Base-by-base conservation (phyloP, 164 flowering plant genomes). In the Aristolochia contorta region DNA sequence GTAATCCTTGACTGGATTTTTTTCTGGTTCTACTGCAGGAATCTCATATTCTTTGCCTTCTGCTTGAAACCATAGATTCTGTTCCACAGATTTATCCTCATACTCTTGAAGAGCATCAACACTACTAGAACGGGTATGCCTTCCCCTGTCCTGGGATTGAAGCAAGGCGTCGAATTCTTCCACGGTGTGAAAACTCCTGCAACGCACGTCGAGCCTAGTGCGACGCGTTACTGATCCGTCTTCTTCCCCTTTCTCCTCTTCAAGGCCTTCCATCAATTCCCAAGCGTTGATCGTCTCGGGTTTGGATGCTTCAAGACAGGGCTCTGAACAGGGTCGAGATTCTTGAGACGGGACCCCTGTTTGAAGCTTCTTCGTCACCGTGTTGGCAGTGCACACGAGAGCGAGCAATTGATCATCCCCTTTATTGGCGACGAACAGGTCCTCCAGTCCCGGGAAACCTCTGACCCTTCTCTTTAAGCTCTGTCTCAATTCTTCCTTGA, bases 91-190 rank as follows among this genome's bases (percentile, higher is more conserved):
- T 58, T 70, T n/a, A 21, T 53, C 57, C 54, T 74, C 78, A 30
- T 48, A 77, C 37, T 74, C 81, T 56, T 68, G 67, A 20, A 72
- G 64, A 6, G 81, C 68, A 33, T 32, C 47, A 14, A 61, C 50
- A 33, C 64, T 61, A 50, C 27, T 33, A 18, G 58, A 54, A n/a
- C 69, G 71, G 5, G 2, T 23, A 4, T 52, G 47, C 8, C 47
- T 62, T 45, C n/a, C 43, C 10, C 16, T 47, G 43, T 37, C 43
- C 43, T 37, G 43, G 43, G 43, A 37, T 58, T 43, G n/a, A 56
- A 69, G 20, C 57, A 72, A 21, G n/a, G 62, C 53, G 56, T 78
- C 77, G n/a, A 49, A 75, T 47, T 75, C 79, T 47, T 73, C 69
- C 23, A 73, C 62, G 14, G 78, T 69, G 25, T 63, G 59, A 23